Evolutionary conservation across 2,329 filamentous ascomycete species (phyloP).

Genomic region (Fusarium chuoi): DNA sequence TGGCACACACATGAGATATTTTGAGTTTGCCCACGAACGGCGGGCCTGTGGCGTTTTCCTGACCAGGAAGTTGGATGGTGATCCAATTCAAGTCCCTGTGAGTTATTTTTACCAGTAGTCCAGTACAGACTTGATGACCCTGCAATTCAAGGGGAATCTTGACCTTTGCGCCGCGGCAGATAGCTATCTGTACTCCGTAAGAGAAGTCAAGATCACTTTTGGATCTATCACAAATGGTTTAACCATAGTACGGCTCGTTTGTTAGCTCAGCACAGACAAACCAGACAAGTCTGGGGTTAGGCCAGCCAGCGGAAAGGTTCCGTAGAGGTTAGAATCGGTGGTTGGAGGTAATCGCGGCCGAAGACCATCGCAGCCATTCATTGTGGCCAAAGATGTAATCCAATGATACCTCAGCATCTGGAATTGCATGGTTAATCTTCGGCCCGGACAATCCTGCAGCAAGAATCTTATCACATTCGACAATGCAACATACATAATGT

Average conservation of each 20-base stretch:
- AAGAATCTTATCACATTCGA: slow-evolving; percentile 22
- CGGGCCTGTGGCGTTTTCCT: slow-evolving; percentile 38
- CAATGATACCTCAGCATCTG: slow-evolving; percentile 4
- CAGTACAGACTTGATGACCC: slow-evolving; percentile 9
- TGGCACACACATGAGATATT: slow-evolving; percentile 27
- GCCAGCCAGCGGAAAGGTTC: slow-evolving; percentile 29
- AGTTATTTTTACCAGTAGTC: slow-evolving; percentile 31
- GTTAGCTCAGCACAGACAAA: slow-evolving; percentile 7
- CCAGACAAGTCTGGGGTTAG: background rate
- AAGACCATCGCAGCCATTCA: slow-evolving; percentile 8
- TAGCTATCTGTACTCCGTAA: background rate
- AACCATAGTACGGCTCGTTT: background rate
- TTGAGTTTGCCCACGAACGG: slow-evolving; percentile 37
- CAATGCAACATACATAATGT: background rate
- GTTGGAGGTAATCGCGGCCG: slow-evolving; percentile 10
- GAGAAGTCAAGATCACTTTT: background rate
- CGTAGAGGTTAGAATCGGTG: slow-evolving; percentile 33
- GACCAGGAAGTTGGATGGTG: slow-evolving; percentile 27
- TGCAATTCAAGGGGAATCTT: background rate
- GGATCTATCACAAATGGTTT: background rate
- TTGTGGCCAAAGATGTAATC: slow-evolving; percentile 4
- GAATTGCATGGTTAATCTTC: slow-evolving; percentile 32
- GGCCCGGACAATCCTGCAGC: slow-evolving; percentile 8
- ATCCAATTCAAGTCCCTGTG: slow-evolving; percentile 20
- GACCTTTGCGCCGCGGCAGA: slow-evolving; percentile 11